These are phyloP conservation scores for Stropharia rugosoannulata DNA, from an alignment of 768 basidiomycete species.

Conservation along the genomic window DNA sequence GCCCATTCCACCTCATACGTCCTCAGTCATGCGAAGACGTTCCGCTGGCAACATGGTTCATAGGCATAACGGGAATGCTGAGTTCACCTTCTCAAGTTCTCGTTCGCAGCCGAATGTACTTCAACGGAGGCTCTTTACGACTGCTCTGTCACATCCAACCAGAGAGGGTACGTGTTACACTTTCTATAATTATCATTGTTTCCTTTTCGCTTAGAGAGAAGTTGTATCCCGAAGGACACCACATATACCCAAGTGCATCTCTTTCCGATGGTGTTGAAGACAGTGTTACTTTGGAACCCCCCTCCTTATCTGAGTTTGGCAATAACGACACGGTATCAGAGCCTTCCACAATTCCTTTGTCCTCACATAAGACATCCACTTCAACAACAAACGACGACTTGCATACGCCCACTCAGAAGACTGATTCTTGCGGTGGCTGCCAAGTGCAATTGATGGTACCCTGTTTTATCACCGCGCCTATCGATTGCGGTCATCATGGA, in stretches of 20 bases:
- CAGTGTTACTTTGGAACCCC: background rate
- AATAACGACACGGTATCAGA: background rate
- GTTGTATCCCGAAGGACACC: conserved; percentile 7
- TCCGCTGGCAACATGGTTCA: conserved; percentile 13
- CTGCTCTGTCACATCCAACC: background rate
- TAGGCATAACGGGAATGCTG: conserved; percentile 6
- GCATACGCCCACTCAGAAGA: background rate
- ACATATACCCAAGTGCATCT: conserved; percentile 8
- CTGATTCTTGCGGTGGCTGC: background rate
- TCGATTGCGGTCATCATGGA: conserved; percentile 26
- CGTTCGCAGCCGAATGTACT: conserved; percentile 13
- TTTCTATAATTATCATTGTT: background rate
- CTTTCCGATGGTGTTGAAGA: conserved; percentile 2
- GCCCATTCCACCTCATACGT: conserved; percentile 3
- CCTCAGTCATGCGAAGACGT: conserved; percentile 15
- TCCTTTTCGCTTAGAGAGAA: background rate
- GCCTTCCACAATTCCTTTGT: background rate
- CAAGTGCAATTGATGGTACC: conserved; percentile 2
- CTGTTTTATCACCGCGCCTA: conserved; percentile 8
- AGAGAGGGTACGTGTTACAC: too few relatives aligned
- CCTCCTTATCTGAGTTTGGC: background rate
- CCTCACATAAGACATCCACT: background rate
- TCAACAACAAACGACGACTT: background rate
- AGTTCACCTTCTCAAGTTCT: conserved; percentile 12
- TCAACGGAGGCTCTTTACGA: background rate